Base-by-base conservation (phyloP, 192 early-diverging fungal genomes). In the Coemansia sp. region DNA sequence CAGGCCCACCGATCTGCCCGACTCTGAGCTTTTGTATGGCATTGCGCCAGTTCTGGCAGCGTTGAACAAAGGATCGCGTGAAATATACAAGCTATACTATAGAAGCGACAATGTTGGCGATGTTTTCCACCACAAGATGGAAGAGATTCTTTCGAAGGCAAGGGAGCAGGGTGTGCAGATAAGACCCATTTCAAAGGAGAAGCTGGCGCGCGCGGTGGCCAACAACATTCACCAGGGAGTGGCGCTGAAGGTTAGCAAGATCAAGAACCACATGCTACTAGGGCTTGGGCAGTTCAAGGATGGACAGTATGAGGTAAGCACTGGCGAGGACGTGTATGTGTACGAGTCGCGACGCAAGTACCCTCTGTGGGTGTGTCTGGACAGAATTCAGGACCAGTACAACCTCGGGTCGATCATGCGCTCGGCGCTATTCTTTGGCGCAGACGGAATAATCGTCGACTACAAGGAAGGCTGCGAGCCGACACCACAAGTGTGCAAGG, bases 381-480 rank as follows among this genome's bases (percentile, higher is more conserved):
- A 74, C 48, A 43, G 64, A 14, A 70, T 83, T 32, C 75, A 83
- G 60, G 80, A 83, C 32, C 44, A 54, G 42, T 68, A 59, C 41
- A 83, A 83, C 48, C 46, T 83, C 17, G 80, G 80, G 7, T 83
- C 80, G 25, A 74, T 77, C 5, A 50, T 83, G 16, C 68, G 83
- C 48, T 72, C 83, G 43, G 77, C 78, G 14, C 32, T 77, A 66
- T 84, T 73, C 55, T 81, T 84, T 72, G 83, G 83, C n/a, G 71
- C 69, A 6, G 78, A 81, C 42, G 77, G 71, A 1, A 40, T 80
- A 14, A 11, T 84, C 22, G 40, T 69, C 25, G 37, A 64, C 42
- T 39, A 56, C 44, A 42, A 67, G 13, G 32, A 51, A 14, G 41
- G 41, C 45, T 73, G 68, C 38, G 41, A 39, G 37, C 63, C 70